A percentile compares a stretch with the other conserved stretches of the same genome.
Conservation (phyloP, 2,329 filamentous ascomycete species). For the Diplodia sapinea region DNA sequence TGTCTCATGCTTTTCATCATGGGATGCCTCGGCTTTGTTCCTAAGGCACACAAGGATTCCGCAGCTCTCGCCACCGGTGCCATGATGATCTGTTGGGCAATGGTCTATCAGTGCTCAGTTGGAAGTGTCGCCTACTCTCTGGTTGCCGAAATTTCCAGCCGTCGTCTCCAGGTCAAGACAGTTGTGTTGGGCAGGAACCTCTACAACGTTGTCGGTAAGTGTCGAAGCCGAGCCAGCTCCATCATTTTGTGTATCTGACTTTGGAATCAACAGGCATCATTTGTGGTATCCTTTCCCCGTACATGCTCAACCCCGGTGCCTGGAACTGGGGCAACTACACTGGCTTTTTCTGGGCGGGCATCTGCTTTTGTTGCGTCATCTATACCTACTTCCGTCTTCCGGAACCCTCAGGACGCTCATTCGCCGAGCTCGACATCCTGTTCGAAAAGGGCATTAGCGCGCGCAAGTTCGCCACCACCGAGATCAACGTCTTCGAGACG, state of each 20-base stretch:
- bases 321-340: slow-evolving; percentile 91
- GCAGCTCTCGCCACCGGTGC: slow-evolving; percentile 79
- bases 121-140: slow-evolving; percentile 90
- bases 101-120: slow-evolving; percentile 84
- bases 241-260: not conserved
- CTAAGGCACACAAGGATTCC: slow-evolving; percentile 61
- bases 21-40: slow-evolving; percentile 80
- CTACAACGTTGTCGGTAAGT: slow-evolving; percentile 70
- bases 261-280: slow-evolving; percentile 60
- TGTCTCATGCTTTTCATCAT: slow-evolving; percentile 80
- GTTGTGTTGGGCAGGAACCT: slow-evolving; percentile 83
- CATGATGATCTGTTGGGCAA: slow-evolving; percentile 67
- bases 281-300: slow-evolving; percentile 81
- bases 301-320: slow-evolving; percentile 86
- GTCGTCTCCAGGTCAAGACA: slow-evolving; percentile 87
- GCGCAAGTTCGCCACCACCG: slow-evolving; percentile 69
- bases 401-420: slow-evolving; percentile 79
- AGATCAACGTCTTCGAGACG: slow-evolving; percentile 61
- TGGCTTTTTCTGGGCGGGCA: slow-evolving; percentile 86
- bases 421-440: slow-evolving; percentile 83
- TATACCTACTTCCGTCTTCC: slow-evolving; percentile 84
- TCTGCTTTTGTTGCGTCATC: slow-evolving; percentile 79
- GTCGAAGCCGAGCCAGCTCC: not conserved
- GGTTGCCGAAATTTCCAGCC: slow-evolving; percentile 81
- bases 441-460: slow-evolving; percentile 77